Evolutionary conservation across 495 filamentous ascomycete species (phyloP).

Genomic region (Staphylotrichum longicolle): DNA sequence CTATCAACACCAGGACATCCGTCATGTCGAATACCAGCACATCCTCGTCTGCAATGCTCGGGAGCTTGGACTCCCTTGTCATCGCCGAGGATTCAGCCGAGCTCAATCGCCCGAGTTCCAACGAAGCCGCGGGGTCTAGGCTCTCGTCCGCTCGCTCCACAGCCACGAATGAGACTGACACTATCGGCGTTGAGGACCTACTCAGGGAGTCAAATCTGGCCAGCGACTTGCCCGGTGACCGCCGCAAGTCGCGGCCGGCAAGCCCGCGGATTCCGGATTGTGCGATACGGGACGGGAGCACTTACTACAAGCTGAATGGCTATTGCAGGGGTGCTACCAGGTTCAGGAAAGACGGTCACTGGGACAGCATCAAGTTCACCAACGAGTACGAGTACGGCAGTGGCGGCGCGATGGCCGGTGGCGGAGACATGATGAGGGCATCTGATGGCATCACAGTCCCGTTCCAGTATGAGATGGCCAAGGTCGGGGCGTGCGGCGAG

Average conservation of each 20-base stretch:
- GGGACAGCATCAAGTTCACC: constrained; percentile 26
- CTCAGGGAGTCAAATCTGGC: constrained; percentile 1
- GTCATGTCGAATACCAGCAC: constrained; percentile 11
- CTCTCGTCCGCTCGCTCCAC: neutral
- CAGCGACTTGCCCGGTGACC: neutral
- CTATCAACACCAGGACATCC: constrained; percentile 7
- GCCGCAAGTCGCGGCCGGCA: constrained; percentile 12
- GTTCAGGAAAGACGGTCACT: constrained; percentile 27
- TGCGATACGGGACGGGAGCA: constrained; percentile 25
- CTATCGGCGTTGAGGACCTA: constrained; percentile 1
- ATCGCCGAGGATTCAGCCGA: constrained; percentile 2
- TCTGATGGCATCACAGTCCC: constrained; percentile 25
- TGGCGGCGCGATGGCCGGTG: neutral
- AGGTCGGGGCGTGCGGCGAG: constrained; percentile 32
- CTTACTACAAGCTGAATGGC: constrained; percentile 26
- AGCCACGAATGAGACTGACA: neutral
- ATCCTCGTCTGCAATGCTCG: neutral
- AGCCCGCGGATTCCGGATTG: constrained; percentile 23
- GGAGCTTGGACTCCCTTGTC: constrained; percentile 8
- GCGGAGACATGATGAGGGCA: constrained; percentile 26
- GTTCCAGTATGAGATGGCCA: constrained; percentile 22
- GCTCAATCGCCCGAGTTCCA: neutral
- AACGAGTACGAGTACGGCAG: constrained; percentile 20
- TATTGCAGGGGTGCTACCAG: constrained; percentile 29
- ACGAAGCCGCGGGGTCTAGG: neutral